Evolutionary conservation across 148 eudicot species (phyloP).

Genomic region (Bassia scoparia): DNA sequence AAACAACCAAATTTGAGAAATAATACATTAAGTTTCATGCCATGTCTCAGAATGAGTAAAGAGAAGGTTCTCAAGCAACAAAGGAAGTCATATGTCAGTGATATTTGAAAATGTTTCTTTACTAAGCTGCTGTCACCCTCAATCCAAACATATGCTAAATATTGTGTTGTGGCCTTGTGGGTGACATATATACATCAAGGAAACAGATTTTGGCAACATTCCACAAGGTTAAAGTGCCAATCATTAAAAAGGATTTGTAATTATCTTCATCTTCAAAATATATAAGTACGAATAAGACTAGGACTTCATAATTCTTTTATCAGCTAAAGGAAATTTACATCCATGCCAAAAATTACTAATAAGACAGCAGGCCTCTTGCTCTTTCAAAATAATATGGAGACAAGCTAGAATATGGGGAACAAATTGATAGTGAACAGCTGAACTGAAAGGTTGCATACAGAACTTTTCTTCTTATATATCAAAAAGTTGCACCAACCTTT

Average conservation of each 20-base stretch:
- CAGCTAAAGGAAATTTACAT: no score
- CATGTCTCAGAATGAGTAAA: neutral
- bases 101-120: neutral
- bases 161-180: neutral
- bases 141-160: no score
- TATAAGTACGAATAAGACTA: neutral
- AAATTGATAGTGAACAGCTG: no score
- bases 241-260: neutral
- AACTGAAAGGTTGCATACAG: neutral
- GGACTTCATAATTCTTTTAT: no score
- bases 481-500: constrained; percentile 53
- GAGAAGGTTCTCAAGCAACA: no score
- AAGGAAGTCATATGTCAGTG: neutral
- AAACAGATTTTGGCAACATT: neutral
- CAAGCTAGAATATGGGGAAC: no score
- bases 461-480: no score
- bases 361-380: no score
- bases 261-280: neutral
- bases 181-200: neutral
- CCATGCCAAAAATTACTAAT: neutral
- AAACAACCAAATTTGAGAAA: neutral
- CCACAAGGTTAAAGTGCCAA: neutral
- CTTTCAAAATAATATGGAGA: no score
- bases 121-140: neutral
- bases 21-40: neutral